phyloP scores from a whole-genome alignment of 257 asterid genomes.

The Solanum ahanhuiri region DNA sequence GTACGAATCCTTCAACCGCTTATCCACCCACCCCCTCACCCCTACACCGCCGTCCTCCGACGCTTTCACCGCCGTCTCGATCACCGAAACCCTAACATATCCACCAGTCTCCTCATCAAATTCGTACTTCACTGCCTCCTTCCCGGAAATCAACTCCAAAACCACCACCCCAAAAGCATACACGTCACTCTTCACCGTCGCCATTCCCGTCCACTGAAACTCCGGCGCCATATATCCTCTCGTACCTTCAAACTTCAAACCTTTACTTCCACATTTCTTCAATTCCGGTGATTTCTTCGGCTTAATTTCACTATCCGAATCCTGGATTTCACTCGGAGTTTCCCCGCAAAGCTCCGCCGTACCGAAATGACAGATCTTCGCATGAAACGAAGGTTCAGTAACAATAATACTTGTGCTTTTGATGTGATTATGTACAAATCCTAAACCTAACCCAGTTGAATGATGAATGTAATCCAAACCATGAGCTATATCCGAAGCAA shows the following conservation, averaged over 20 bases:
- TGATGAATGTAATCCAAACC: conserved; percentile 87
- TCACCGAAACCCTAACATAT: conserved; percentile 57
- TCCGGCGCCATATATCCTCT: conserved; percentile 97
- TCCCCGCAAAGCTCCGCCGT: conserved; percentile 97
- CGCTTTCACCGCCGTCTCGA: conserved; percentile 47
- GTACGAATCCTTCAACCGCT: conserved; percentile 82
- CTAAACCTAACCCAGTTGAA: conserved; percentile 64
- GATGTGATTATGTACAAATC: conserved; percentile 75
- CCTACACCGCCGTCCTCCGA: conserved; percentile 34
- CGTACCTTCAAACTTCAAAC: conserved; percentile 60
- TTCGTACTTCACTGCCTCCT: conserved; percentile 56
- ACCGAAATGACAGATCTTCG: conserved; percentile 84
- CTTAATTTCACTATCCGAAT: neutral
- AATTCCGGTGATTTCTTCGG: neutral
- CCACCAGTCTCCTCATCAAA: conserved; percentile 56
- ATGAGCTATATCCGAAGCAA: conserved; percentile 73
- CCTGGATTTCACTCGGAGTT: conserved; percentile 10
- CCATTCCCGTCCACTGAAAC: conserved; percentile 49
- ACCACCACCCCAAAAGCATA: conserved; percentile 89
- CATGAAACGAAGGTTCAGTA: conserved; percentile 31
- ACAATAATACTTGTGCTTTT: conserved; percentile 61
- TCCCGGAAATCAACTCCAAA: conserved; percentile 72
- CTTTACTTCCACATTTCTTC: conserved; percentile 30
- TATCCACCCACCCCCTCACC: conserved; percentile 83
- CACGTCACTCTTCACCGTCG: conserved; percentile 59